phyloP scores from a whole-genome alignment of 306 rosid genomes.

The Prunus mongolica region DNA sequence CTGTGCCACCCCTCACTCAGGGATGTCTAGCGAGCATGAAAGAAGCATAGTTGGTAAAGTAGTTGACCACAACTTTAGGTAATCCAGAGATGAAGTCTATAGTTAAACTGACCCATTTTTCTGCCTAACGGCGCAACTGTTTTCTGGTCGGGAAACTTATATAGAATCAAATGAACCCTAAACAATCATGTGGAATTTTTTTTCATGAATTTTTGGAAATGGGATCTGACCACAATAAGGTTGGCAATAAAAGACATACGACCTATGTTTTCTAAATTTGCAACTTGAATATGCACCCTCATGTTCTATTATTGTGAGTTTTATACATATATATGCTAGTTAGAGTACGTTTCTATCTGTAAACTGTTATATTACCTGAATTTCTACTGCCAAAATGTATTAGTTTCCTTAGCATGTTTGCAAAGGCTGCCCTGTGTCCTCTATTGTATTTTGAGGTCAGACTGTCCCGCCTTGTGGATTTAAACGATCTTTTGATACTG shows the following conservation, averaged over 20 bases:
- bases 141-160: not conserved
- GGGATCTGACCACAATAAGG: not conserved
- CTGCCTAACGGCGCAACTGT: not conserved
- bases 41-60: not conserved
- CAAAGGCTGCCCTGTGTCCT: not conserved
- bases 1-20: not conserved
- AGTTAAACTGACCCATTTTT: not conserved
- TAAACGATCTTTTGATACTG: slow-evolving; percentile 6
- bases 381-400: not conserved
- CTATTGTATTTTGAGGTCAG: slow-evolving; percentile 9
- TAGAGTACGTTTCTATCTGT: not conserved
- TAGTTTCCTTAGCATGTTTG: not conserved
- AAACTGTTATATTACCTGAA: not conserved
- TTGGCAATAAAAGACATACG: not conserved
- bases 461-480: not conserved
- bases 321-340: not conserved
- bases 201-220: not conserved
- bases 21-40: not conserved
- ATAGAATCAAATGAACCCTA: not conserved
- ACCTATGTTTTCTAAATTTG: not conserved
- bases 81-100: not conserved
- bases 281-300: not conserved
- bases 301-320: not conserved
- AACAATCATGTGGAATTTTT: not conserved
- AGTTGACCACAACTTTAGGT: not conserved